Evolutionary conservation across 2,329 filamentous ascomycete species (phyloP), one percentile per base, ranked within the genome.

Genomic region (Fusarium siculi): DNA sequence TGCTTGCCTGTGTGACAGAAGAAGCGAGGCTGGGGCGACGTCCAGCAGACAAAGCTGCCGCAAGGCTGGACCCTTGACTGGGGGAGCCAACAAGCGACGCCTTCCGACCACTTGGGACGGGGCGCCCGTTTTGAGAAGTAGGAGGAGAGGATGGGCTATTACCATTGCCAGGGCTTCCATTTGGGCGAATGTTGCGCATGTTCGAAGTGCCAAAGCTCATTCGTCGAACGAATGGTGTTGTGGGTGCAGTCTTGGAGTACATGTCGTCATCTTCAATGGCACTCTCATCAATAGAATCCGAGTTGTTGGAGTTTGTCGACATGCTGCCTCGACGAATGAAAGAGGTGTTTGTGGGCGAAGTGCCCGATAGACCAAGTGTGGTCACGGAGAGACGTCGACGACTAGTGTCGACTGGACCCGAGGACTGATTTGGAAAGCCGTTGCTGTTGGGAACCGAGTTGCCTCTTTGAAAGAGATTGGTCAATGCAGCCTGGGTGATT

Each of bases 181-280:
- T 86, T 40, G 84, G 83, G 60, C 85, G 82, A 70, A 80, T 84
- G 71, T 85, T 85, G 76, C 91, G 92, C 77, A 93, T 89, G 82
- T 91, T 92, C 81, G 94, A 90, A 69, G 93, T 92, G 69, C 96
- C 95, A 79, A 97, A 97, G 83, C 95, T 98, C 86, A 97, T 91
- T 66, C 95, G 93, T 76, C 95, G 92, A 67, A 89, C 89, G 80
- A 95, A 96, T 39, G 95, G 93, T 18, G 93, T 93, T 59, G 86
- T 88, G 39, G 93, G 91, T 21, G 88, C 87, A 75, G 88, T 89
- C 78, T 87, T 88, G n/a, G 85, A 81, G 43, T 85, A 82, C 60
- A 85, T 84, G 28, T 91, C 89, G 46, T 91, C 89, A 67, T 95
- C 93, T 70, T 94, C 92, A 68, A 93, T 88, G 54, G 92, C 93